These are phyloP conservation scores for Pterocarpus macrocarpus DNA, from an alignment of 306 rosid genomes.

Conservation along the genomic window DNA sequence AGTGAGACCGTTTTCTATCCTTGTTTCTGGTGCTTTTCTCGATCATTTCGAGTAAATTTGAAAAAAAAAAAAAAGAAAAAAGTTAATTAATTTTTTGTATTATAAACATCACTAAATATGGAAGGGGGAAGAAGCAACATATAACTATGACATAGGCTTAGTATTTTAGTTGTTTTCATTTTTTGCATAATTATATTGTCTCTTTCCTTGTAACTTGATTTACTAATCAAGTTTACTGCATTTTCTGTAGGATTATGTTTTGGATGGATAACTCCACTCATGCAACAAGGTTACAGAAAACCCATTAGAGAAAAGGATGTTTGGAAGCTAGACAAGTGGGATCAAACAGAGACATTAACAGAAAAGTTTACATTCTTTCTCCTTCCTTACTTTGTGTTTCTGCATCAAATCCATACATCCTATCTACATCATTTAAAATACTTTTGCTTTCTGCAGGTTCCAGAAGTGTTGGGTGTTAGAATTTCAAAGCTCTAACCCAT, in stretches of 20 bases:
- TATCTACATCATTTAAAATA: slow-evolving; percentile 21
- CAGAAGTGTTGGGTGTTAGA: slow-evolving; percentile 79
- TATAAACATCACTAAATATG: neutral
- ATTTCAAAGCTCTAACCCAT: slow-evolving; percentile 71
- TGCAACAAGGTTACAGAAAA: slow-evolving; percentile 80
- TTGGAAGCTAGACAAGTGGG: slow-evolving; percentile 94
- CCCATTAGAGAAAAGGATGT: slow-evolving; percentile 81
- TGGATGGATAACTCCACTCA: slow-evolving; percentile 89
- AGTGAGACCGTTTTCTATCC: neutral
- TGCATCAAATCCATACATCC: slow-evolving; percentile 33
- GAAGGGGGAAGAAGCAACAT: neutral
- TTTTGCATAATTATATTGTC: neutral
- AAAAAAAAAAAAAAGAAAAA: neutral
- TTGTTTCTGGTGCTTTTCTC: neutral
- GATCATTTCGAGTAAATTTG: slow-evolving; percentile 6
- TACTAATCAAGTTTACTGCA: slow-evolving; percentile 37
- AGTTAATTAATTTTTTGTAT: neutral
- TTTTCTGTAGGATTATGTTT: slow-evolving; percentile 68
- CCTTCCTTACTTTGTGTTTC: slow-evolving; percentile 35
- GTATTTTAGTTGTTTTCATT: neutral
- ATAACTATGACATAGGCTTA: neutral
- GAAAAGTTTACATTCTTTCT: slow-evolving; percentile 57
- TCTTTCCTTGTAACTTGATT: slow-evolving; percentile 19
- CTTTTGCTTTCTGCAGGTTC: slow-evolving; percentile 60
- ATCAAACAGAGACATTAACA: slow-evolving; percentile 67